phyloP scores from a whole-genome alignment of 2,329 filamentous ascomycete species.

The Rasamsonia emersonii region DNA sequence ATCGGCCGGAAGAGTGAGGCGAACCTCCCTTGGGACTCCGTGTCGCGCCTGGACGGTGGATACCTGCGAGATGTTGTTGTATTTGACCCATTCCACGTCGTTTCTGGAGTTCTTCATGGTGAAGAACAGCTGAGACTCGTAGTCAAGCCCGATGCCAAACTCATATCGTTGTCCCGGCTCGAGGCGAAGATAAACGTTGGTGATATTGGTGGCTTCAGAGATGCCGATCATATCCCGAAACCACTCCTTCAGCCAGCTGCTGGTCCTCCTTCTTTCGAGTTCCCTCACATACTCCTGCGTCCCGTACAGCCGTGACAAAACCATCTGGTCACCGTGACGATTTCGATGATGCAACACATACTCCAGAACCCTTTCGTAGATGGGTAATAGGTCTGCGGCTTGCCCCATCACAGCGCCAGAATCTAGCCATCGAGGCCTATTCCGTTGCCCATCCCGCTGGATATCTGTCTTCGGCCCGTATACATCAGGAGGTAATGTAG shows the following conservation, averaged over 20 bases:
- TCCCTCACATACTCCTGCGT: slow-evolving; percentile 46
- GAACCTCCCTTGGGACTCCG: slow-evolving; percentile 27
- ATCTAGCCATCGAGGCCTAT: slow-evolving; percentile 42
- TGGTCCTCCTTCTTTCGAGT: slow-evolving; percentile 26
- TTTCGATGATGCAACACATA: slow-evolving; percentile 25
- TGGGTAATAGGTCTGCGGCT: slow-evolving; percentile 38
- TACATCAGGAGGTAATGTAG: slow-evolving; percentile 40
- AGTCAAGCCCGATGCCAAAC: slow-evolving; percentile 46
- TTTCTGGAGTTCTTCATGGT: slow-evolving; percentile 31
- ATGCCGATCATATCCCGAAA: slow-evolving; percentile 30
- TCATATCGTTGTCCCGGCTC: slow-evolving; percentile 37
- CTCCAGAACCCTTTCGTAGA: slow-evolving; percentile 38
- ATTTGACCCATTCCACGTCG: slow-evolving; percentile 35
- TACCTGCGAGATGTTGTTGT: slow-evolving; percentile 29
- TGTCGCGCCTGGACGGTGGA: slow-evolving; percentile 27
- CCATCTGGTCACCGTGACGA: slow-evolving; percentile 34
- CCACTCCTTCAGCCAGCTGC: slow-evolving; percentile 29
- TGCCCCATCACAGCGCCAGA: slow-evolving; percentile 44
- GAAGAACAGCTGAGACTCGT: slow-evolving; percentile 43
- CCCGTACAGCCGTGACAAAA: slow-evolving; percentile 45
- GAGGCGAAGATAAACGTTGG: slow-evolving; percentile 24
- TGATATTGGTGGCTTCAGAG: slow-evolving; percentile 28
- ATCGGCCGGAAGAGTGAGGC: slow-evolving; percentile 31
- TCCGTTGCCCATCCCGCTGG: slow-evolving; percentile 26
- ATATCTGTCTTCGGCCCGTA: slow-evolving; percentile 40